Percentiles rank a stretch among this genome's conserved stretches.
Evolutionary conservation across 208 protist genomes (phyloP).

Genomic region (Plasmodiophora brassicae): DNA sequence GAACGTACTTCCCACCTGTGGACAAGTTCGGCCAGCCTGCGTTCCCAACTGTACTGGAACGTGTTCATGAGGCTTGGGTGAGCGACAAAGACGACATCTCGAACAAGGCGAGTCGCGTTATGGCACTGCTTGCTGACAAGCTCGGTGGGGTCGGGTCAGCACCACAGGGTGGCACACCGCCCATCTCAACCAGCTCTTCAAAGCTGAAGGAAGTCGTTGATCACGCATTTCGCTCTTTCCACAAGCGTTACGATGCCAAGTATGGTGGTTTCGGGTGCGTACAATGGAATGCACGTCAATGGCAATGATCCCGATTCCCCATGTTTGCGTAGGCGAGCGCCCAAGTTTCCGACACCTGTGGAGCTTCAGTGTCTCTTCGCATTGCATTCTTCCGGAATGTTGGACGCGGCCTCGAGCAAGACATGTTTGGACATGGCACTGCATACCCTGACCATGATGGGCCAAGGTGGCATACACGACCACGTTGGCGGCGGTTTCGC

Average conservation of each 20-base stretch:
- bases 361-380: constrained; percentile 1
- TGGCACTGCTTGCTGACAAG: not conserved
- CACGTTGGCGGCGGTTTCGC: constrained; percentile 37
- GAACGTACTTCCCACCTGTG: constrained; percentile 31
- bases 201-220: not conserved
- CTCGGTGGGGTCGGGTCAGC: not conserved
- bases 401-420: not conserved
- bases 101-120: not conserved
- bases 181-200: too few relatives aligned
- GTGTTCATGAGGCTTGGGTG: not conserved
- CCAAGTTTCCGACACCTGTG: constrained; percentile 7
- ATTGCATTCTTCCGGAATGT: not conserved
- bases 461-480: constrained; percentile 29
- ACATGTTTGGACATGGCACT: not conserved
- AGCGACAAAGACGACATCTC: not conserved
- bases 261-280: constrained; percentile 27
- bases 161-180: too few relatives aligned
- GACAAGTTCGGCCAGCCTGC: not conserved
- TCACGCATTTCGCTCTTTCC: not conserved
- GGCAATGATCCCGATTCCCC: not conserved
- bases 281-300: not conserved
- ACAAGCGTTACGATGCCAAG: not conserved
- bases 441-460: not conserved
- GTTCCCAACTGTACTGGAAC: not conserved
- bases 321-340: not conserved